These are phyloP conservation scores for Saccharomycopsis oosterbeekiorum DNA, from an alignment of 805 yeast genomes.

Conservation along the genomic window DNA sequence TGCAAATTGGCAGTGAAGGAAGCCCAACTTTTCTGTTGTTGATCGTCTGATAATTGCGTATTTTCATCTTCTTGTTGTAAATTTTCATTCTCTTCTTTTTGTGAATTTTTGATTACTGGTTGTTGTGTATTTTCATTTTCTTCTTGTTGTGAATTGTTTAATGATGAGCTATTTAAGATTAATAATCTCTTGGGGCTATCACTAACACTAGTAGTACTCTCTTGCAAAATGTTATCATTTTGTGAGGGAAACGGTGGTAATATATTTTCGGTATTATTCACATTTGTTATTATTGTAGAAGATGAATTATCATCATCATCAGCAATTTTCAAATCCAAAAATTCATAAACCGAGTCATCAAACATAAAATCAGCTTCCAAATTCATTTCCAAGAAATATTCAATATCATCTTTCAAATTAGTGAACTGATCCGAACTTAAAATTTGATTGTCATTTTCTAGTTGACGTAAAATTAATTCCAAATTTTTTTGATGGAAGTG, in stretches of 20 bases:
- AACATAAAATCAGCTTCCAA: conserved; percentile 90
- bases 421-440: conserved; percentile 70
- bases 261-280: neutral
- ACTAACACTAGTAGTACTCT: neutral
- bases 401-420: conserved; percentile 78
- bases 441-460: conserved; percentile 57
- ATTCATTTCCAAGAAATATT: conserved; percentile 86
- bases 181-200: neutral
- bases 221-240: neutral
- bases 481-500: conserved; percentile 67
- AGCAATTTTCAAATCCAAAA: conserved; percentile 47
- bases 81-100: neutral
- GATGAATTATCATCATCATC: neutral
- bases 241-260: neutral
- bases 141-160: neutral
- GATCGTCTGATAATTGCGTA: neutral
- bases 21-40: neutral
- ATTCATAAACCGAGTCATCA: conserved; percentile 88
- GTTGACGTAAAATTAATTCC: conserved; percentile 64
- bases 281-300: neutral
- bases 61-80: neutral
- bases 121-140: neutral
- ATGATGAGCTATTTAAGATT: neutral
- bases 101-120: neutral
- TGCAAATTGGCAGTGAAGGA: neutral